Conservation (phyloP, 2,329 filamentous ascomycete species). For the Xylaria arbuscula region DNA sequence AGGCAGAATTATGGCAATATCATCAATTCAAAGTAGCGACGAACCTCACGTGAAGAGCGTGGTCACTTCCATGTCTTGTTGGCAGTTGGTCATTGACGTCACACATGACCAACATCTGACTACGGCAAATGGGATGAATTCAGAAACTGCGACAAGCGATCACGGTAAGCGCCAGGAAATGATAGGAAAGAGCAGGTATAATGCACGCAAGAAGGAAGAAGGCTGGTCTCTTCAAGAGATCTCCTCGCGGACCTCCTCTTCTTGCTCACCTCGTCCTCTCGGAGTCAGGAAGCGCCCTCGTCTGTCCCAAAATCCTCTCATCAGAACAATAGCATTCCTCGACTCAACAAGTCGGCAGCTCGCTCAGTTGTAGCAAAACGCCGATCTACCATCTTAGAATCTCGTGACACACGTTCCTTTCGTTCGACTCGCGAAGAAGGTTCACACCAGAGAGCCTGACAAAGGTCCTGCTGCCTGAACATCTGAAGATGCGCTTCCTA, state of each 20-base stretch:
- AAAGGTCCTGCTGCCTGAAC: neutral
- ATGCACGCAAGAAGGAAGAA: neutral
- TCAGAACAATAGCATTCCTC: neutral
- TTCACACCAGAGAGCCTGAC: neutral
- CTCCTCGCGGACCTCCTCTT: neutral
- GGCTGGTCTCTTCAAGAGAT: neutral
- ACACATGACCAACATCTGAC: neutral
- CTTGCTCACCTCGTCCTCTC: neutral
- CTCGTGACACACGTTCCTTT: neutral
- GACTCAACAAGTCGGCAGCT: neutral
- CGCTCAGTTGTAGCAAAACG: neutral
- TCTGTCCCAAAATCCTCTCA: neutral
- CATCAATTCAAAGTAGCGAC: neutral
- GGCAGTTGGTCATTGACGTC: neutral
- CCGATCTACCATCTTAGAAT: neutral
- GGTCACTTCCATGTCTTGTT: neutral
- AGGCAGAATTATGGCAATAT: neutral
- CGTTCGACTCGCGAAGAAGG: neutral
- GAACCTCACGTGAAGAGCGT: neutral
- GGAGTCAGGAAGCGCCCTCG: neutral
- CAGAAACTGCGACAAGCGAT: neutral
- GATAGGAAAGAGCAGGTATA: neutral
- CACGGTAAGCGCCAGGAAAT: neutral
- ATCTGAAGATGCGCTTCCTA: slow-evolving; percentile 13
- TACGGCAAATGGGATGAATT: neutral